Percentiles rank a stretch among this genome's conserved stretches.
These are phyloP conservation scores for Saitozyma podzolica DNA, from an alignment of 768 basidiomycete species.

Conservation along the genomic window DNA sequence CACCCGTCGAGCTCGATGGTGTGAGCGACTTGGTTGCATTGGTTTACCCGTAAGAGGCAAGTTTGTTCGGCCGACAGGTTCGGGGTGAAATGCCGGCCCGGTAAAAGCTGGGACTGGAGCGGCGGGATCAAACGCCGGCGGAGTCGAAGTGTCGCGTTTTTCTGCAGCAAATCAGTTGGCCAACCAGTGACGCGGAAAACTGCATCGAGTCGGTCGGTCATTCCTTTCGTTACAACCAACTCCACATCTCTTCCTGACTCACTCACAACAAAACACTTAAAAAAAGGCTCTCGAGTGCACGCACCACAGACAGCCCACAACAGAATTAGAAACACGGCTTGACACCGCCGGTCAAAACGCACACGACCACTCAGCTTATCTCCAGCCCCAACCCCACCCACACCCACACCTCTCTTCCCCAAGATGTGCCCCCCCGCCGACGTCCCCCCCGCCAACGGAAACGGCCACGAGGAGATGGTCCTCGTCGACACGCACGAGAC, in stretches of 20 bases:
- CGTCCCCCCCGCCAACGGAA: conserved; percentile 8
- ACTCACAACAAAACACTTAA: background rate
- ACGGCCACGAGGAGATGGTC: conserved; percentile 64
- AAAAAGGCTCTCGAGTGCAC: no score
- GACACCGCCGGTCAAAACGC: no score
- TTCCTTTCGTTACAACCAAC: background rate
- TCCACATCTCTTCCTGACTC: conserved; percentile 4
- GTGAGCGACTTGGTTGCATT: no score
- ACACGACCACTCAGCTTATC: no score
- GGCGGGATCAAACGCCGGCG: background rate
- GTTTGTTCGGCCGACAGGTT: background rate
- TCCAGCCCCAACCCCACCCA: no score
- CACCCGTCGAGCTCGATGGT: conserved; percentile 11
- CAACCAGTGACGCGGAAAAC: no score
- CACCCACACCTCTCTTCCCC: background rate
- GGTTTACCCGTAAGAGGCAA: background rate
- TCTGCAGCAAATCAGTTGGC: no score
- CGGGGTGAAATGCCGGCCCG: no score
- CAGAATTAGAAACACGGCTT: no score
- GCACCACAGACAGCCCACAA: no score
- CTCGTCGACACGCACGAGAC: conserved; percentile 58
- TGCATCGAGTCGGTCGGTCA: no score
- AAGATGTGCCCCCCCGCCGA: conserved; percentile 38
- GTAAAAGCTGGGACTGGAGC: background rate
- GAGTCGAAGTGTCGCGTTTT: background rate